Evolutionary conservation across 2,329 filamentous ascomycete genomes (phyloP).

Genomic region (Clarireedia sp.): DNA sequence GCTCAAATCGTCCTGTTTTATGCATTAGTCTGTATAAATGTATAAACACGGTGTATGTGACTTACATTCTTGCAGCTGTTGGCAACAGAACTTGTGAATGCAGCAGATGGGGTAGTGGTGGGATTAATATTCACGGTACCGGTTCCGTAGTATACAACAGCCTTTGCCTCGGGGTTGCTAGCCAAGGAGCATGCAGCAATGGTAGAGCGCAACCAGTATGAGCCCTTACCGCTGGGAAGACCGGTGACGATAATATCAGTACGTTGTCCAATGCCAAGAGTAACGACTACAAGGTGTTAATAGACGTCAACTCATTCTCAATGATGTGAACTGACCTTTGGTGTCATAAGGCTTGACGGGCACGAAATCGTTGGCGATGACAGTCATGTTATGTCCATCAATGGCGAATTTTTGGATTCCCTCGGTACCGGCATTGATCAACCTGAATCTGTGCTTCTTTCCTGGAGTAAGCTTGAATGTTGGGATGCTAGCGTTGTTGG

Average conservation of each 20-base stretch:
- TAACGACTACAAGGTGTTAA: conserved; percentile 3
- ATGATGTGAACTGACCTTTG: conserved; percentile 38
- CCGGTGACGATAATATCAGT: conserved; percentile 36
- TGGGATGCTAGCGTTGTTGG: conserved; percentile 14
- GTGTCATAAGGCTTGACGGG: conserved; percentile 55
- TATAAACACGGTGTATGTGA: not conserved
- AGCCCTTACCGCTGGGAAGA: conserved; percentile 31
- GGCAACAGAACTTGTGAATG: conserved; percentile 8
- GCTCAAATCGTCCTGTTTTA: not conserved
- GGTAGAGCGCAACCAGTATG: conserved; percentile 50
- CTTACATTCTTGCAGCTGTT: conserved; percentile 16
- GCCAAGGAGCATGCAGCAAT: conserved; percentile 36
- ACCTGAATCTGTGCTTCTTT: conserved; percentile 37
- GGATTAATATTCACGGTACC: conserved; percentile 13
- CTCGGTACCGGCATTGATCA: conserved; percentile 40
- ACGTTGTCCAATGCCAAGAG: conserved; percentile 35
- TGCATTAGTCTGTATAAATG: not conserved
- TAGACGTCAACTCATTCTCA: not conserved
- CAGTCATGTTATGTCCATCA: conserved; percentile 47
- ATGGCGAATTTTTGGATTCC: conserved; percentile 38
- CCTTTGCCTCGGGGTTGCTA: conserved; percentile 43
- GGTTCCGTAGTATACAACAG: conserved; percentile 57
- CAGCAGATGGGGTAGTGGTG: conserved; percentile 16
- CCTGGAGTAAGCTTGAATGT: conserved; percentile 33
- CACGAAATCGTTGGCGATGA: conserved; percentile 56